Percentiles rank a stretch among this genome's conserved stretches.
Evolutionary conservation across 148 eudicot species (phyloP).

Genomic region (Fallopia convolvulus): DNA sequence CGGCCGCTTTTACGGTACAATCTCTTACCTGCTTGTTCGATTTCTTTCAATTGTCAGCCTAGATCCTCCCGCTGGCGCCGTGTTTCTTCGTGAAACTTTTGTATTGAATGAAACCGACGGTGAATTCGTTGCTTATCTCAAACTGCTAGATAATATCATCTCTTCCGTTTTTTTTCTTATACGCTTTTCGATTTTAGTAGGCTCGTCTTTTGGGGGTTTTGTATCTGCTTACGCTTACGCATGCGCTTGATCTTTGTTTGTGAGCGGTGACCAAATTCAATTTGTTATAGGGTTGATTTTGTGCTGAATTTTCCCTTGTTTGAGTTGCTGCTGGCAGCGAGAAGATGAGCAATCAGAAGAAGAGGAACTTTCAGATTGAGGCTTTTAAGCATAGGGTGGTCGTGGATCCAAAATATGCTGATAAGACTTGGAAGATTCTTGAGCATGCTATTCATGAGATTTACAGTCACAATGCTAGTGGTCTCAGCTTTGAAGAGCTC

Average conservation of each 20-base stretch:
- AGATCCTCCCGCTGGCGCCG: neutral
- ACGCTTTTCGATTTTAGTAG: neutral
- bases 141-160: neutral
- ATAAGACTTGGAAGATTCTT: constrained; percentile 70
- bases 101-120: neutral
- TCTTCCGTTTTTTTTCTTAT: neutral
- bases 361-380: constrained; percentile 68
- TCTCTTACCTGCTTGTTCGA: neutral
- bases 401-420: constrained; percentile 80
- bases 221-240: neutral
- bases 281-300: neutral
- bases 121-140: neutral
- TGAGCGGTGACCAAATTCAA: neutral
- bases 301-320: neutral
- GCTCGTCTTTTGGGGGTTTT: neutral
- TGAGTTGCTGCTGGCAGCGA: neutral
- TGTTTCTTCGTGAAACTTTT: neutral
- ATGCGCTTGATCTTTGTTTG: neutral
- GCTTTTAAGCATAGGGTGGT: constrained; percentile 75
- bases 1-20: neutral
- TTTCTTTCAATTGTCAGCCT: neutral
- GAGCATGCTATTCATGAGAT: constrained; percentile 82
- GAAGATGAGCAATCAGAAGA: constrained; percentile 55
- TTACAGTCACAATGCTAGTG: constrained; percentile 73
- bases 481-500: constrained; percentile 75